These are phyloP conservation scores for Paramyrothecium sp. DNA, from an alignment of 2,329 filamentous ascomycete genomes.

Conservation along the genomic window DNA sequence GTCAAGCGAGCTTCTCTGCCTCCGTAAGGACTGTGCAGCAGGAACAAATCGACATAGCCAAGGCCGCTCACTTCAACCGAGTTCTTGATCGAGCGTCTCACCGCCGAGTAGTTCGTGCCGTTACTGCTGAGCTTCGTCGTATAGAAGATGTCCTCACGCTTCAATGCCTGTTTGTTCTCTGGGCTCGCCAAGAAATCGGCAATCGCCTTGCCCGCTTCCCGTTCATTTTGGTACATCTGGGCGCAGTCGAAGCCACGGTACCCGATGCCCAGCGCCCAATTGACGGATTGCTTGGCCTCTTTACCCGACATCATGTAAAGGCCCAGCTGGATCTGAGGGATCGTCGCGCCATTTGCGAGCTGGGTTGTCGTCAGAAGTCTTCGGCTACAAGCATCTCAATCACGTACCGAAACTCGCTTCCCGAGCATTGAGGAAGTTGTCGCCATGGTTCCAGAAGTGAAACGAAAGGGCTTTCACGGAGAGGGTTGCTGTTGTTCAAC, in stretches of 20 bases:
- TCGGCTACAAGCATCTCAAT: not conserved
- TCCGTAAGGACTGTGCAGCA: conserved; percentile 78
- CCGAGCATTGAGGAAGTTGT: not conserved
- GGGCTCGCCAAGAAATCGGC: conserved; percentile 49
- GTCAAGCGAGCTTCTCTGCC: conserved; percentile 65
- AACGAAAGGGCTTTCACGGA: no score
- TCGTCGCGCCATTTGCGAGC: conserved; percentile 63
- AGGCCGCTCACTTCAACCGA: conserved; percentile 65
- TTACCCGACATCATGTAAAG: conserved; percentile 68
- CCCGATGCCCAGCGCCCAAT: conserved; percentile 52
- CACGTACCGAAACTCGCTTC: not conserved
- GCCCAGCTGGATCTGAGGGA: conserved; percentile 72
- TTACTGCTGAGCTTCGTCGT: conserved; percentile 76
- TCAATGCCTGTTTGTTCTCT: conserved; percentile 48
- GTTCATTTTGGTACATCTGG: conserved; percentile 67
- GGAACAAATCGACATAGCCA: conserved; percentile 76
- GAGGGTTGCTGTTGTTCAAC: no score
- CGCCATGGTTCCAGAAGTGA: not conserved
- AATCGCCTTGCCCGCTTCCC: conserved; percentile 66
- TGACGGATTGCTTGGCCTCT: conserved; percentile 58
- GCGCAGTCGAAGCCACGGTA: conserved; percentile 53
- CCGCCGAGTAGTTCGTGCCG: conserved; percentile 62
- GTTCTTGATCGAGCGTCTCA: conserved; percentile 63
- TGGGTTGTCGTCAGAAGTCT: conserved; percentile 26
- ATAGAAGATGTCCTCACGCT: conserved; percentile 72